phyloP scores from a whole-genome alignment of 164 flowering plant species.

The Taxillus chinensis region DNA sequence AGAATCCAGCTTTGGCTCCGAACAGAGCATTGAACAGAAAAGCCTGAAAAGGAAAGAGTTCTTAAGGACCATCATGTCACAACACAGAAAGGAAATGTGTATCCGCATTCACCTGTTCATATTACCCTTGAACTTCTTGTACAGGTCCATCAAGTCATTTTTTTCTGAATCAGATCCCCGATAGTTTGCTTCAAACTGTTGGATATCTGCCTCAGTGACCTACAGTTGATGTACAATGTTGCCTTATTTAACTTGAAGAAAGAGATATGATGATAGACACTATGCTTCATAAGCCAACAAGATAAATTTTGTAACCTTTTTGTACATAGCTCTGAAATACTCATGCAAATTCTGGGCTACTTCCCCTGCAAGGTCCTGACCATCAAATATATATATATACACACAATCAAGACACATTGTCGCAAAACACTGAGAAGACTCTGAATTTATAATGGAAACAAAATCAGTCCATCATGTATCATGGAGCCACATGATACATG shows the following conservation, averaged over 20 bases:
- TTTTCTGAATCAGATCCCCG: slow-evolving; percentile 90
- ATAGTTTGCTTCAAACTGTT: slow-evolving; percentile 89
- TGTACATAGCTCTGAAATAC: slow-evolving; percentile 69
- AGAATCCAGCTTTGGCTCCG: slow-evolving; percentile 85
- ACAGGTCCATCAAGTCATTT: slow-evolving; percentile 73
- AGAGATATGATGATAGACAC: not conserved
- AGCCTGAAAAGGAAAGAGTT: slow-evolving; percentile 39
- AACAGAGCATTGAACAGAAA: slow-evolving; percentile 92
- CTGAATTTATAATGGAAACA: not conserved
- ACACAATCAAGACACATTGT: not conserved
- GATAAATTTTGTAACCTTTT: slow-evolving; percentile 41
- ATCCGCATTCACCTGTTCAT: slow-evolving; percentile 59
- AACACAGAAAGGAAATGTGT: not conserved
- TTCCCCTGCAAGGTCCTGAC: slow-evolving; percentile 85
- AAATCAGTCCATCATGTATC: not conserved
- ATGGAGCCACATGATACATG: not conserved
- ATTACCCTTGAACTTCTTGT: slow-evolving; percentile 68
- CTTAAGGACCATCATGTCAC: not conserved
- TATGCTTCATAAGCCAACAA: not conserved
- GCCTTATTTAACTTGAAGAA: not conserved
- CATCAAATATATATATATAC: not conserved
- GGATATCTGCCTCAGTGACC: slow-evolving; percentile 93
- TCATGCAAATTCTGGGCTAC: slow-evolving; percentile 51
- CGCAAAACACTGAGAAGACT: not conserved
- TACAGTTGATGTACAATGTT: slow-evolving; percentile 13